Conservation (phyloP, 805 yeast species). For the Limtongia smithiae region DNA sequence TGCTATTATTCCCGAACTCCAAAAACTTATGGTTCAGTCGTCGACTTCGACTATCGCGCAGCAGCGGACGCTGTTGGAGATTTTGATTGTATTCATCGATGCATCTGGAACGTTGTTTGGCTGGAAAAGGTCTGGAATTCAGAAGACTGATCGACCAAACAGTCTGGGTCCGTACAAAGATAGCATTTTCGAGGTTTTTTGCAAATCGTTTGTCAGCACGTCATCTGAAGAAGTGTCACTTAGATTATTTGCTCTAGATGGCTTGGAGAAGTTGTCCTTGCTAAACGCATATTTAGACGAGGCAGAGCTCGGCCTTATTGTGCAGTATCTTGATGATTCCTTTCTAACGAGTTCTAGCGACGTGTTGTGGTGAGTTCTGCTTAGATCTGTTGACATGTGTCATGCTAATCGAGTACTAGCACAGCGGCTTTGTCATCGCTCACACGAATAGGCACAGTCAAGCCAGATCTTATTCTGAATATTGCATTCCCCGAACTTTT, state of each 20-base stretch:
- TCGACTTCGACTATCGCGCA: conserved; percentile 42
- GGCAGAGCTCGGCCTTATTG: conserved; percentile 59
- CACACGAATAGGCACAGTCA: conserved; percentile 43
- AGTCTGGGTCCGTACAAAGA: conserved; percentile 55
- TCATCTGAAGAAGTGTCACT: conserved; percentile 67
- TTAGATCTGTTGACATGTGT: background rate
- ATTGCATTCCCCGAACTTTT: conserved; percentile 52
- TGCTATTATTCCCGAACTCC: conserved; percentile 45
- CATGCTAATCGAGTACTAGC: background rate
- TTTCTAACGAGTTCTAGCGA: conserved; percentile 52
- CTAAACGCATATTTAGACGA: conserved; percentile 48
- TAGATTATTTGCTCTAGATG: conserved; percentile 61
- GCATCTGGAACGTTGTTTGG: conserved; percentile 49
- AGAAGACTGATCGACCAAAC: conserved; percentile 32
- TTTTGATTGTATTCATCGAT: conserved; percentile 55
- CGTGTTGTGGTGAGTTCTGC: conserved; percentile 47
- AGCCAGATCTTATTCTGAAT: conserved; percentile 46
- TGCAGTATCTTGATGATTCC: conserved; percentile 61
- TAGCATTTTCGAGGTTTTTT: conserved; percentile 59
- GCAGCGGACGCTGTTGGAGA: conserved; percentile 58
- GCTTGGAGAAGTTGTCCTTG: conserved; percentile 54
- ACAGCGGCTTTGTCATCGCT: conserved; percentile 48
- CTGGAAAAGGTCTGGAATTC: conserved; percentile 20
- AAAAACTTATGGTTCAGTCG: conserved; percentile 37
- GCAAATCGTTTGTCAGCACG: conserved; percentile 65